phyloP scores from a whole-genome alignment of 179 eudicot genomes.

The Heliamphora pulchella region DNA sequence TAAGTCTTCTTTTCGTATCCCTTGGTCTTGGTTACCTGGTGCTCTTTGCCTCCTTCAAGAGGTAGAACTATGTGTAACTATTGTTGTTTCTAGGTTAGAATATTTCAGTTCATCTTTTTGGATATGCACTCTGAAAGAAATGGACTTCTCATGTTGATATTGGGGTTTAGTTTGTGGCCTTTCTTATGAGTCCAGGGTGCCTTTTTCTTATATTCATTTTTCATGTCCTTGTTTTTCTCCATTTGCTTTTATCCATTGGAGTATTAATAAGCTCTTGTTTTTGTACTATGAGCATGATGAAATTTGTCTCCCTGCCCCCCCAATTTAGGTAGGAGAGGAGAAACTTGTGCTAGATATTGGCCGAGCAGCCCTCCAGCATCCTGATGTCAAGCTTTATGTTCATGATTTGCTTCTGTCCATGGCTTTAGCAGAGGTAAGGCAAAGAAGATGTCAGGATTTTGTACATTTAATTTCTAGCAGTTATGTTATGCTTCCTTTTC shows the following conservation, averaged over 20 bases:
- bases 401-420: constrained; percentile 90
- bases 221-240: neutral
- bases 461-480: constrained; percentile 25
- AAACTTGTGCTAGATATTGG: constrained; percentile 94
- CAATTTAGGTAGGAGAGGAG: constrained; percentile 81
- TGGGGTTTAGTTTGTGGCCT: constrained; percentile 5
- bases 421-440: constrained; percentile 97
- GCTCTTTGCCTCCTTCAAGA: constrained; percentile 99
- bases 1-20: constrained; percentile 68
- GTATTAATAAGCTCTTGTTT: neutral
- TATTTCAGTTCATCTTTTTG: neutral
- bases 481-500: constrained; percentile 61
- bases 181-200: neutral
- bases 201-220: neutral
- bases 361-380: constrained; percentile 56
- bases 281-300: neutral
- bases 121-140: constrained; percentile 6
- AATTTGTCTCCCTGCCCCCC: neutral
- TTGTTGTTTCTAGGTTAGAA: neutral
- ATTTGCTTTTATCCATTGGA: neutral
- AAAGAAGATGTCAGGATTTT: constrained; percentile 28
- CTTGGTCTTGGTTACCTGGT: constrained; percentile 95
- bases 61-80: constrained; percentile 33
- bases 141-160: neutral
- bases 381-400: constrained; percentile 60